Conservation (phyloP, 495 filamentous ascomycete species). For the Geopyxis carbonaria region DNA sequence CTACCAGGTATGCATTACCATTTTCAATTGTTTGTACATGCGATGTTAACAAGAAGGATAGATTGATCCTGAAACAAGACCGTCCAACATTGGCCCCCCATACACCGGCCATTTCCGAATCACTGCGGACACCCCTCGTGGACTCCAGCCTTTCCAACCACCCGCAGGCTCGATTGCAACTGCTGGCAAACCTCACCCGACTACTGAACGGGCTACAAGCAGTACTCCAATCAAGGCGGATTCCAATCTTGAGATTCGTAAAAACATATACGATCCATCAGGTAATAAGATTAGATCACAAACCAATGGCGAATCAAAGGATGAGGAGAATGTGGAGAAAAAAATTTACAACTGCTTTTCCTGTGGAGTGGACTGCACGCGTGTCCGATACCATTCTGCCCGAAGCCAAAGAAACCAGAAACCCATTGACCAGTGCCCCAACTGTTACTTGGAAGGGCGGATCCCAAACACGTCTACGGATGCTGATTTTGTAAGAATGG, state of each 20-base stretch:
- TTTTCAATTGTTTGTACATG: background rate
- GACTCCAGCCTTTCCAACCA: conserved; percentile 86
- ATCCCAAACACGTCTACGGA: conserved; percentile 57
- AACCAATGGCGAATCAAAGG: conserved; percentile 39
- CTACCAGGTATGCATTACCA: conserved; percentile 55
- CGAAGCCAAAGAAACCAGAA: conserved; percentile 36
- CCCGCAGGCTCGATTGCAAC: conserved; percentile 57
- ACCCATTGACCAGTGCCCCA: conserved; percentile 51
- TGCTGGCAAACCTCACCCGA: conserved; percentile 50
- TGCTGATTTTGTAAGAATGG: conserved; percentile 55
- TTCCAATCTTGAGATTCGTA: conserved; percentile 72
- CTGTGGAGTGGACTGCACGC: conserved; percentile 85
- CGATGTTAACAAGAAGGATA: conserved; percentile 26
- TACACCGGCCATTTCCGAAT: conserved; percentile 96
- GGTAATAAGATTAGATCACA: conserved; percentile 54
- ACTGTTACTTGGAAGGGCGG: conserved; percentile 67
- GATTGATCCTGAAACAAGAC: conserved; percentile 90
- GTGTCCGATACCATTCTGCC: conserved; percentile 73
- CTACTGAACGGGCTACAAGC: conserved; percentile 60
- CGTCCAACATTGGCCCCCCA: conserved; percentile 87
- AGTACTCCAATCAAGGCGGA: conserved; percentile 51
- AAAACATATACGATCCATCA: conserved; percentile 86
- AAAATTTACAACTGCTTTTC: conserved; percentile 62
- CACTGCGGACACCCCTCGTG: conserved; percentile 83
- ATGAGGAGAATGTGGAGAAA: conserved; percentile 44